phyloP scores from a whole-genome alignment of 345 rosid species.

The Dipteronia sinensis region DNA sequence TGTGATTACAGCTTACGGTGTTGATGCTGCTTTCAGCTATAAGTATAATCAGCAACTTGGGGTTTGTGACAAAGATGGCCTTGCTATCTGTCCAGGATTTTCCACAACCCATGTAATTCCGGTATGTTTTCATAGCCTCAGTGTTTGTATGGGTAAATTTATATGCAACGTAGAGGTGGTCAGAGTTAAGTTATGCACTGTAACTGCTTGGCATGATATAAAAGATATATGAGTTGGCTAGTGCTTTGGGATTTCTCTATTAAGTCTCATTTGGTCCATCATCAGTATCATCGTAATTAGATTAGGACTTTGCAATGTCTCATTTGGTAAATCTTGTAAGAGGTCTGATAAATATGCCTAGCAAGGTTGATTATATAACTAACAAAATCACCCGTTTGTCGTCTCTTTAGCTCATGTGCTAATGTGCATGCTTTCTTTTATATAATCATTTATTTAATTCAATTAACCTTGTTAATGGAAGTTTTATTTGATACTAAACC shows the following conservation, averaged over 20 bases:
- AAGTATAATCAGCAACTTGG: constrained; percentile 85
- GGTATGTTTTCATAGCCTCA: constrained; percentile 40
- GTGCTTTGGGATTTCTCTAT: background rate
- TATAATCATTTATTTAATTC: background rate
- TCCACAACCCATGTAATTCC: constrained; percentile 86
- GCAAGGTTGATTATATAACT: background rate
- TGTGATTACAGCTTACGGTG: constrained; percentile 75
- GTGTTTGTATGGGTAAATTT: background rate
- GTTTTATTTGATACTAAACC: background rate
- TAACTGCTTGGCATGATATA: background rate
- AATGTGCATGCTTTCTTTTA: background rate
- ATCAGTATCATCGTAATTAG: background rate
- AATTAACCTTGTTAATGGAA: background rate
- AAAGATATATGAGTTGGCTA: constrained; percentile 3
- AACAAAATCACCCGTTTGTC: background rate
- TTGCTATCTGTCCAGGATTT: constrained; percentile 87
- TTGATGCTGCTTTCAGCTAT: constrained; percentile 95
- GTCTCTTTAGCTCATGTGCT: background rate
- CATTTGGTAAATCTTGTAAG: background rate
- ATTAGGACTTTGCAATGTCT: background rate
- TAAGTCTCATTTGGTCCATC: background rate
- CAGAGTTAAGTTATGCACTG: background rate
- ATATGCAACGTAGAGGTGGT: constrained; percentile 10
- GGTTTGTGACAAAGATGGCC: constrained; percentile 75
- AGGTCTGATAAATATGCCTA: background rate